Evolutionary conservation across 1,139 yeast genomes (phyloP), one percentile per base, ranked within the genome.

Genomic region (Taiozyma onychis): DNA sequence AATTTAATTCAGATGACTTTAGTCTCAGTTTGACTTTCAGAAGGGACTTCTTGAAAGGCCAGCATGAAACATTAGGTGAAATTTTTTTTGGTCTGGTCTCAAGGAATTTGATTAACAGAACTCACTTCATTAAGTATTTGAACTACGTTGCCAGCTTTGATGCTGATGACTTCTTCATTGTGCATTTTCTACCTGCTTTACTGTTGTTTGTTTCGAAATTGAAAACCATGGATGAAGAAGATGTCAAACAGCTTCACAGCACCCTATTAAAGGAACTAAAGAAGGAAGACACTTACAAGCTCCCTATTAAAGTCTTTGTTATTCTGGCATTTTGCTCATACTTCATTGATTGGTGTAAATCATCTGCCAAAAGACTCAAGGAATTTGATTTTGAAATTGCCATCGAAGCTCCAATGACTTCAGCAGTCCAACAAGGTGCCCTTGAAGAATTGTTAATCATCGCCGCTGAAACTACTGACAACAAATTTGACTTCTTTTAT

Each of bases 41-140:
- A 60, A 80, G 88, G 53, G 78, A 78, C 48, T 82, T 81, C 57
- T 69, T 88, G 35, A 75, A 81, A 52, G 73, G 72, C 47, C 84
- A 83, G 58, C 96, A 90, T 64, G 96, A 88, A 59, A 64, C 76
- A 3, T 68, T 91, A 53, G 85, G 93, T 42, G 86, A 83, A 62
- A 70, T 89, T 4, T 68, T 85, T 32, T 80, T 65, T 60, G 80
- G 85, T 13, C 65, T 77, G 48, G 66, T 76, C 11, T 72, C 73
- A 14, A 68, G 69, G 28, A 73, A 74, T 42, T 58, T 71, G 3
- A 55, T 69, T 7, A 67, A 65, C 43, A 74, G 72, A 18, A 60
- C 70, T 1, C 69, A 71, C 39, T 76, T 81, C 54, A 57, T 66
- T 34, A 65, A 68, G 26, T 54, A 85, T 27, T 57, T 81, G 10